phyloP scores from a whole-genome alignment of 2,329 filamentous ascomycete species.

The Cladorrhinum sp. region DNA sequence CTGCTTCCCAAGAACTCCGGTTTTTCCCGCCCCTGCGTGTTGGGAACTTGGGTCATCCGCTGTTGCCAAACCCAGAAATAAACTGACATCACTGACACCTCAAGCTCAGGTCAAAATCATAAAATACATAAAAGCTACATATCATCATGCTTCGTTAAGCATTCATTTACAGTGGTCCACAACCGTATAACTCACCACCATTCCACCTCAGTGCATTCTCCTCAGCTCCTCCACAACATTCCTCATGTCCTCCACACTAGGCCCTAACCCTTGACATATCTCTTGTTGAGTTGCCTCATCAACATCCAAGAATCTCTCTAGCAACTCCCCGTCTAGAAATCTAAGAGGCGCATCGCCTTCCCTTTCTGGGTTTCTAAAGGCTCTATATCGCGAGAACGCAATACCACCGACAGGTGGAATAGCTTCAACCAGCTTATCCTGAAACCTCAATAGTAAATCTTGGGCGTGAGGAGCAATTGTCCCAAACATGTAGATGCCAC shows the following conservation, averaged over 20 bases:
- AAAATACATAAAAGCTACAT: no score
- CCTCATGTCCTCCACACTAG: slow-evolving; percentile 60
- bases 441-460: slow-evolving; percentile 79
- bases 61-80: slow-evolving; percentile 13
- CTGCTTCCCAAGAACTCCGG: slow-evolving; percentile 19
- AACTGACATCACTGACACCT: slow-evolving; percentile 7
- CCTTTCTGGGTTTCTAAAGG: slow-evolving; percentile 70
- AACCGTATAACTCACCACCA: background rate
- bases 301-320: slow-evolving; percentile 79
- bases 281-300: slow-evolving; percentile 54
- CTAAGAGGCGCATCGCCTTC: slow-evolving; percentile 74
- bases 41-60: slow-evolving; percentile 8
- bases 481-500: slow-evolving; percentile 85
- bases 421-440: slow-evolving; percentile 64
- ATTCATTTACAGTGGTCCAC: background rate
- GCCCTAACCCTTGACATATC: slow-evolving; percentile 55
- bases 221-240: slow-evolving; percentile 61
- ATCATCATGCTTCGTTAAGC: no score
- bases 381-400: slow-evolving; percentile 75
- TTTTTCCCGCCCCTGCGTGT: slow-evolving; percentile 26
- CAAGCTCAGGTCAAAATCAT: background rate
- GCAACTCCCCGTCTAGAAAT: slow-evolving; percentile 88
- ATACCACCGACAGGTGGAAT: slow-evolving; percentile 70
- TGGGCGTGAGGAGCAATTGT: slow-evolving; percentile 69
- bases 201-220: slow-evolving; percentile 51